phyloP scores from a whole-genome alignment of 2,329 filamentous ascomycete species.

The Claviceps humidiphila region DNA sequence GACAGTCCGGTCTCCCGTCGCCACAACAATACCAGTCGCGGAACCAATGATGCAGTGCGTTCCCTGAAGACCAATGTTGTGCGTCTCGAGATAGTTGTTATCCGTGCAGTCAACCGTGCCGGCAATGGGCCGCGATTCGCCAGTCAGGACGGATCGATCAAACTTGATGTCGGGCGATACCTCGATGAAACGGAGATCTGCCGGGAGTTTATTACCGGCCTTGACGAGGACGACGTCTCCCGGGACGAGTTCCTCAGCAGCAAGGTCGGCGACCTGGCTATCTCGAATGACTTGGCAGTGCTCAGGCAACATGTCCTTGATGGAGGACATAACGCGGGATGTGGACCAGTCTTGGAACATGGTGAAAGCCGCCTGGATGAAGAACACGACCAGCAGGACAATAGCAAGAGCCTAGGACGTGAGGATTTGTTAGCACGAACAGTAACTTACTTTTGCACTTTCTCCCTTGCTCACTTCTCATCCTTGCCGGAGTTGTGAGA shows the following conservation, averaged over 20 bases:
- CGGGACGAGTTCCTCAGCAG: slow-evolving; percentile 51
- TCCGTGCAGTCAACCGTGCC: slow-evolving; percentile 55
- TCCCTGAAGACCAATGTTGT: slow-evolving; percentile 65
- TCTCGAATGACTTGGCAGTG: slow-evolving; percentile 53
- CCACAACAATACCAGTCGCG: slow-evolving; percentile 53
- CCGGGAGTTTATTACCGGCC: slow-evolving; percentile 60
- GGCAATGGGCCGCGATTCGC: slow-evolving; percentile 51
- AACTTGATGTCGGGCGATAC: slow-evolving; percentile 58
- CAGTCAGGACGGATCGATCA: slow-evolving; percentile 59
- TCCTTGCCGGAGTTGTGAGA: background rate
- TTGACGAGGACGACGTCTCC: slow-evolving; percentile 58
- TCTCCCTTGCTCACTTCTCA: background rate
- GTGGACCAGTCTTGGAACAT: slow-evolving; percentile 66
- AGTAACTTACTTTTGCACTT: background rate
- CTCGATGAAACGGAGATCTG: slow-evolving; percentile 58
- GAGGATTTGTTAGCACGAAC: background rate
- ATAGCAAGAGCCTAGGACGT: slow-evolving; percentile 48
- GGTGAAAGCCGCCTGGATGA: slow-evolving; percentile 57
- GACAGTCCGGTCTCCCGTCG: slow-evolving; percentile 59
- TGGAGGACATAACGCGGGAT: slow-evolving; percentile 64
- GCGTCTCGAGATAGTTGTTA: slow-evolving; percentile 63
- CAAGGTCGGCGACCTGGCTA: slow-evolving; percentile 32
- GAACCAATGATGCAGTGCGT: slow-evolving; percentile 63
- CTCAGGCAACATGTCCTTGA: slow-evolving; percentile 69
- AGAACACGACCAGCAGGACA: slow-evolving; percentile 56